Evolutionary conservation across 495 filamentous ascomycete genomes (phyloP).

Genomic region (Neurospora sp.): DNA sequence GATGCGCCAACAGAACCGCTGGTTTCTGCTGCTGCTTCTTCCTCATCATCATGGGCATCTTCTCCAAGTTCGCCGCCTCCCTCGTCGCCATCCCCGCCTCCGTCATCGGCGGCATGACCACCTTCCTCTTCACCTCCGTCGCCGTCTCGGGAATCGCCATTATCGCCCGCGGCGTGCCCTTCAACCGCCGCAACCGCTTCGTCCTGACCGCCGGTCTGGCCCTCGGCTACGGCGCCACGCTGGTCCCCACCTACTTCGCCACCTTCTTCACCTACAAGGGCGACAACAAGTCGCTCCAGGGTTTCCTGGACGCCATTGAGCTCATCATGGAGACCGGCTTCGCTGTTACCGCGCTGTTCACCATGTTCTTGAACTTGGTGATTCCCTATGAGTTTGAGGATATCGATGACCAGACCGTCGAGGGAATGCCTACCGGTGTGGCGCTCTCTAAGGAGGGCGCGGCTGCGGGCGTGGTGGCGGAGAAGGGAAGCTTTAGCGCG

Average conservation of each 20-base stretch:
- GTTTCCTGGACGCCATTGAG: slow-evolving; percentile 74
- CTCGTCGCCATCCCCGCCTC: slow-evolving; percentile 72
- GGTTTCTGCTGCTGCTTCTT: slow-evolving; percentile 70
- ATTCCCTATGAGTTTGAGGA: slow-evolving; percentile 64
- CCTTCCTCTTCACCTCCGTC: slow-evolving; percentile 79
- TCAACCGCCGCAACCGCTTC: slow-evolving; percentile 80
- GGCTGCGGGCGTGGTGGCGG: not conserved
- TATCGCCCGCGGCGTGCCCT: slow-evolving; percentile 59
- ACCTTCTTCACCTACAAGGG: slow-evolving; percentile 67
- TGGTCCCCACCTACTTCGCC: slow-evolving; percentile 68
- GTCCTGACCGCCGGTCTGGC: slow-evolving; percentile 72
- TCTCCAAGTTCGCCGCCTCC: slow-evolving; percentile 86
- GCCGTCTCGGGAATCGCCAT: slow-evolving; percentile 82
- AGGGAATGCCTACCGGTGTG: not conserved
- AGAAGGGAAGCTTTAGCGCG: not conserved
- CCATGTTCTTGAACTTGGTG: slow-evolving; percentile 62
- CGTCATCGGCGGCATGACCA: slow-evolving; percentile 88
- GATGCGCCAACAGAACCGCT: slow-evolving; percentile 80
- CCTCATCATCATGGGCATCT: slow-evolving; percentile 79
- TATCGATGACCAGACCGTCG: not conserved
- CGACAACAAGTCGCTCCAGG: slow-evolving; percentile 57
- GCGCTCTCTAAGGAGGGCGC: not conserved
- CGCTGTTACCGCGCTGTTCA: slow-evolving; percentile 59
- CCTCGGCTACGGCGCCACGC: slow-evolving; percentile 70
- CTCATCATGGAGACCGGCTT: slow-evolving; percentile 77